Base-by-base conservation (phyloP, 176 grass and related monocot genomes). In the Metroxylon sagu region DNA sequence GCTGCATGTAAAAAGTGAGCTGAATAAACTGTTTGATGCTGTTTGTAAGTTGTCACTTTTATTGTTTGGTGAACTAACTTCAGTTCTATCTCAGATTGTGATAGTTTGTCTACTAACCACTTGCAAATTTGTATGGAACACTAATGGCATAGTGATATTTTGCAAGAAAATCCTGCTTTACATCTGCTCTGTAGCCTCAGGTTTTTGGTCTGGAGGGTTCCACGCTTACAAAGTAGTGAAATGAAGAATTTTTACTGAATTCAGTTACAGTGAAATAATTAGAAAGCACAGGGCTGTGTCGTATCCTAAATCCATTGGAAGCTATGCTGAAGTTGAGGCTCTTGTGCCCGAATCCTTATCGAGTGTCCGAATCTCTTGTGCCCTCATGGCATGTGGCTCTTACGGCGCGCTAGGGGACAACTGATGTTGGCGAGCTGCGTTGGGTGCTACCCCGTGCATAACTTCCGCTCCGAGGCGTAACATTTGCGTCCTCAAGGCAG, bases 31-130 rank as follows among this genome's bases (percentile, higher is more conserved):
- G 51, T 57, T 71, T 62, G 56, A 25, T 53, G 61, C 64, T 79
- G 52, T 21, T 57, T 49, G 3, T 27, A 79, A 71, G 56, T 75
- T 3, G 35, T 2, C 35, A 43, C 35, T 43, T 5, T 12, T 43
- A 71, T 62, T 66, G 39, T 79, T 66, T 71, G 43, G 71, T 63
- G 71, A 67, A 67, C 82, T 85, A 76, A 85, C 82, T 54, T 66
- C 53, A 53, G n/a, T 57, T 54, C 67, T 66, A 70, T 50, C 61
- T 50, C 75, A 56, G 53, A 70, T 26, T 74, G 54, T 66, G 61
- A 48, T 26, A 68, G 57, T 71, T 67, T 18, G 39, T 29, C 29
- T 62, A 19, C 67, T 85, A 67, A 85, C 67, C 74, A 31, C 52
- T 43, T 19, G 57, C 27, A 57, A 48, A 52, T 75, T 60, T 73